Evolutionary conservation across 441 rosid species (phyloP).

Genomic region (Syzygium malaccense): DNA sequence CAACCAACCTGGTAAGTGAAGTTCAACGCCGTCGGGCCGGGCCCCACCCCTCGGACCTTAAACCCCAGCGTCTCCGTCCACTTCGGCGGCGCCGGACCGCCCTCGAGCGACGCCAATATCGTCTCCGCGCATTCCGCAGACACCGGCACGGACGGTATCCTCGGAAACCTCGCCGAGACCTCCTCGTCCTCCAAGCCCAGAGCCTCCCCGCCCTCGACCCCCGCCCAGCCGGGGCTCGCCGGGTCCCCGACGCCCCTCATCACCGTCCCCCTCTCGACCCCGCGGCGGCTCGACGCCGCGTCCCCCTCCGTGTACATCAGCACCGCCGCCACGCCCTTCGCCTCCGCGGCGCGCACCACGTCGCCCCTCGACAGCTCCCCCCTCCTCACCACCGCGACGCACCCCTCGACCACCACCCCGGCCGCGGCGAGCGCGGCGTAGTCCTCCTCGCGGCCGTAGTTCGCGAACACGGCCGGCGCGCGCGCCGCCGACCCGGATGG

Average conservation of each 20-base stretch:
- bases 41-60: conserved; percentile 43
- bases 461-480: conserved; percentile 57
- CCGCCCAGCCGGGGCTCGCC: conserved; percentile 87
- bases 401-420: conserved; percentile 61
- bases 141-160: conserved; percentile 77
- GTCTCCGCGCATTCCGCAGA: conserved; percentile 57
- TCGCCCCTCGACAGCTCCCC: conserved; percentile 56
- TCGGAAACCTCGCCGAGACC: conserved; percentile 57
- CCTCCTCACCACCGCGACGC: conserved; percentile 60
- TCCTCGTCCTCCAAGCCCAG: conserved; percentile 45
- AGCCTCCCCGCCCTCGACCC: conserved; percentile 62
- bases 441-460: conserved; percentile 74
- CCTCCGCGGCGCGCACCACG: conserved; percentile 54
- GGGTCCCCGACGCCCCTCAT: conserved; percentile 97
- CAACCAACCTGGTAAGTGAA: conserved; percentile 69
- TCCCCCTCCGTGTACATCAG: conserved; percentile 59
- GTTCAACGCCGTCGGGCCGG: conserved; percentile 64
- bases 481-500: conserved; percentile 62
- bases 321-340: conserved; percentile 70
- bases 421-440: conserved; percentile 40
- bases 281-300: conserved; percentile 32
- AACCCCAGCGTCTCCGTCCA: conserved; percentile 44
- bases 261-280: conserved; percentile 90
- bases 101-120: conserved; percentile 58
- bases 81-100: conserved; percentile 41